Percentiles rank a stretch among this genome's conserved stretches.
Evolutionary conservation across 208 protist genomes (phyloP).

Genomic region (Trichomonas vaginalis): DNA sequence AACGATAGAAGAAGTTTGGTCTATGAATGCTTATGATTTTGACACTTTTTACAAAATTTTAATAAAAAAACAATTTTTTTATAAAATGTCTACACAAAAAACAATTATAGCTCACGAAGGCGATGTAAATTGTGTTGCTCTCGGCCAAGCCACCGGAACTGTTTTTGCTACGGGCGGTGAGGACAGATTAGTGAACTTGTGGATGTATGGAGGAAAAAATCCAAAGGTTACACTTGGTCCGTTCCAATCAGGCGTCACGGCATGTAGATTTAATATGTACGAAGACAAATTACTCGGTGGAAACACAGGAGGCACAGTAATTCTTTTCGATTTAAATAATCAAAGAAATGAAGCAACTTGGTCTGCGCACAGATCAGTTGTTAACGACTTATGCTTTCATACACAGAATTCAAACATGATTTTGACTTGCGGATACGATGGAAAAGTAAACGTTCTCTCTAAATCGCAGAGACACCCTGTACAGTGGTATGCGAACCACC

Average conservation of each 20-base stretch:
- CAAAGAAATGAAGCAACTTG: background rate
- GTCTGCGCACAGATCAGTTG: background rate
- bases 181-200: background rate
- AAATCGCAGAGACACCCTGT: background rate
- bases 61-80: too few species aligned
- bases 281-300: background rate
- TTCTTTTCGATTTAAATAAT: background rate
- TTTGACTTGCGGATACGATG: constrained; percentile 9
- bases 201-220: background rate
- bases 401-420: background rate
- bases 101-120: constrained; percentile 1
- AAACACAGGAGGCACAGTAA: background rate
- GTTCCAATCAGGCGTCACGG: background rate
- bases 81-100: background rate
- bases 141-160: background rate
- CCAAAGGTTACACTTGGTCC: background rate
- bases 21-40: too few species aligned
- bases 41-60: too few species aligned
- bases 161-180: constrained; percentile 9
- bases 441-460: background rate
- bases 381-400: background rate
- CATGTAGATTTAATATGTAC: background rate
- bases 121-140: background rate
- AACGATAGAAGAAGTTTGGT: too few species aligned
- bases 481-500: background rate